Conservation (phyloP, 345 rosid species). For the Gossypium australe region DNA sequence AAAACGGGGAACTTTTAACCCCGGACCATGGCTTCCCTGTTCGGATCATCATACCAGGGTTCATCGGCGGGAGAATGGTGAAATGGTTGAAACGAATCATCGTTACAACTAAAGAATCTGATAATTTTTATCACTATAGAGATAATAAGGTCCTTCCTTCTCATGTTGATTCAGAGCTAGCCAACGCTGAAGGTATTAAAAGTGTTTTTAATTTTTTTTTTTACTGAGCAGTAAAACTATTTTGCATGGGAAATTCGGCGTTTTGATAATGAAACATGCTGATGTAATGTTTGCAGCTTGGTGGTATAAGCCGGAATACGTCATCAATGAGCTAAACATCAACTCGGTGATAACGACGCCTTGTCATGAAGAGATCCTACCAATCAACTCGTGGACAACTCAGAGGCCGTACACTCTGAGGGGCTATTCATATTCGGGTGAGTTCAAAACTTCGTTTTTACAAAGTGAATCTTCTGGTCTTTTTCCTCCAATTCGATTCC, state of each 20-base stretch:
- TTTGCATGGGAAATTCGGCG: neutral
- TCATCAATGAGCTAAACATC: conserved; percentile 81
- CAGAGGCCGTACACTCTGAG: conserved; percentile 71
- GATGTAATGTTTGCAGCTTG: conserved; percentile 44
- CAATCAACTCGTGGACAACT: conserved; percentile 76
- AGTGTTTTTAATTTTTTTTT: neutral
- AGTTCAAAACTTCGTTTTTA: neutral
- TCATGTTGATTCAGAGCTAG: conserved; percentile 81
- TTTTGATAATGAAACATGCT: neutral
- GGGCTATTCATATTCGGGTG: conserved; percentile 94
- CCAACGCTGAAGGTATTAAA: conserved; percentile 69
- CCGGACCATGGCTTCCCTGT: conserved; percentile 97
- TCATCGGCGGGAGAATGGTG: conserved; percentile 93
- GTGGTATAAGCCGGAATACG: conserved; percentile 90
- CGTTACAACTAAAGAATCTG: conserved; percentile 74
- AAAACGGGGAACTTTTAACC: conserved; percentile 71
- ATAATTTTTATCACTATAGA: conserved; percentile 63
- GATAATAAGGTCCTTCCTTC: conserved; percentile 90
- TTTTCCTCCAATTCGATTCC: neutral
- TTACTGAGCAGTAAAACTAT: neutral
- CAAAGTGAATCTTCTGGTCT: neutral
- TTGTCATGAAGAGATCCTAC: conserved; percentile 68
- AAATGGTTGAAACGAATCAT: conserved; percentile 88
- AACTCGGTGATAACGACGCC: conserved; percentile 95
- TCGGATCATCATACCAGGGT: conserved; percentile 78